phyloP scores from a whole-genome alignment of 306 rosid species.

The Coriaria nepalensis region DNA sequence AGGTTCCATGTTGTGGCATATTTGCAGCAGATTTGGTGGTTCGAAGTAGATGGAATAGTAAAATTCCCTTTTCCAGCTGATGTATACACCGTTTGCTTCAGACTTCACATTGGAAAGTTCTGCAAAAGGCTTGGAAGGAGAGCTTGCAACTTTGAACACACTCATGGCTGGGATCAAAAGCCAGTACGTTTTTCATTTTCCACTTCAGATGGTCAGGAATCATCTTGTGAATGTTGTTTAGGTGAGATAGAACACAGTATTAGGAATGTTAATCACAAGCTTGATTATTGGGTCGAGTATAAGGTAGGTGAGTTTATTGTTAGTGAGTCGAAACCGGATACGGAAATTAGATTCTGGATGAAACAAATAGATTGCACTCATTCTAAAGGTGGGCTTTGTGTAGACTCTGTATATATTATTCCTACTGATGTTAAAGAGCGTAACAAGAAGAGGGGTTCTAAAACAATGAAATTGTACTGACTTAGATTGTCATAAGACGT shows the following conservation, averaged over 20 bases:
- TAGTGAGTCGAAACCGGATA: slow-evolving; percentile 33
- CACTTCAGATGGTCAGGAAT: slow-evolving; percentile 50
- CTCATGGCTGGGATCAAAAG: slow-evolving; percentile 72
- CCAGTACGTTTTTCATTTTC: slow-evolving; percentile 56
- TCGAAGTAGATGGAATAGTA: slow-evolving; percentile 60
- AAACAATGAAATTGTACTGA: slow-evolving; percentile 1
- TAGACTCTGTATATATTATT: slow-evolving; percentile 62
- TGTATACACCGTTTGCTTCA: slow-evolving; percentile 49
- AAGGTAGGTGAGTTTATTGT: slow-evolving; percentile 71
- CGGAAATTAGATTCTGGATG: slow-evolving; percentile 67
- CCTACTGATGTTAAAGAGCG: slow-evolving; percentile 47
- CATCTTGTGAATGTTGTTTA: slow-evolving; percentile 40
- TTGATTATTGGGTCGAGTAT: slow-evolving; percentile 70
- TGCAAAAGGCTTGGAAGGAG: slow-evolving; percentile 64
- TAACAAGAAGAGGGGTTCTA: slow-evolving; percentile 28
- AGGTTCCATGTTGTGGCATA: slow-evolving; percentile 60
- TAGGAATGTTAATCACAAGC: slow-evolving; percentile 39
- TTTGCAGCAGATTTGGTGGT: slow-evolving; percentile 89
- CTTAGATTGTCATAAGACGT: too few species aligned
- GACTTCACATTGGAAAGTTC: slow-evolving; percentile 69
- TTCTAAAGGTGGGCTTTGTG: slow-evolving; percentile 80
- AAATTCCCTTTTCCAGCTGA: slow-evolving; percentile 62
- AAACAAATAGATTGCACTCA: slow-evolving; percentile 85
- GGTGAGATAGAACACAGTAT: slow-evolving; percentile 35
- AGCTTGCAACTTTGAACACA: slow-evolving; percentile 55